phyloP scores from a whole-genome alignment of 345 rosid genomes.

The Eucalyptus brandiana region DNA sequence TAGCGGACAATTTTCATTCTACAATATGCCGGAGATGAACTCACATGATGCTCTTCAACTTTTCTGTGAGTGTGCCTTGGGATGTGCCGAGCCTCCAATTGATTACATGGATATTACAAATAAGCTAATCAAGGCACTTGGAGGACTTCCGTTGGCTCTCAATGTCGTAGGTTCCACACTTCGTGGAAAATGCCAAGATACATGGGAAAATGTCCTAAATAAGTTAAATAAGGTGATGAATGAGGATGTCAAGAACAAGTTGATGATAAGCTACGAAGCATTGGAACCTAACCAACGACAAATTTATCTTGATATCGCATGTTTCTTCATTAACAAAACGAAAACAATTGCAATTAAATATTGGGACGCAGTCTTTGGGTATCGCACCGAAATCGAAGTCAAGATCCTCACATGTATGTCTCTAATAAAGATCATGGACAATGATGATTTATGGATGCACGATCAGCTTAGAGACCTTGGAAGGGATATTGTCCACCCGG shows the following conservation, averaged over 20 bases:
- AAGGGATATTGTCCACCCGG: not conserved
- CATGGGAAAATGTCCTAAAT: not conserved
- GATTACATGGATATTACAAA: not conserved
- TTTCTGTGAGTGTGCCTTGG: not conserved
- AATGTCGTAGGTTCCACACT: not conserved
- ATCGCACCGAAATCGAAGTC: not conserved
- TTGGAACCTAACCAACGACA: rapidly evolving
- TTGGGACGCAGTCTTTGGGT: not conserved
- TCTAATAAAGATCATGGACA: not conserved
- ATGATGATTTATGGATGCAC: not conserved
- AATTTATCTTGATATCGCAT: not conserved
- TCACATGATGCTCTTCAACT: not conserved
- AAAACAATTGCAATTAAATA: not conserved
- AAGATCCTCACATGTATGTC: not conserved
- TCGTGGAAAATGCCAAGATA: not conserved
- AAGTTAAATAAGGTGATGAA: not conserved
- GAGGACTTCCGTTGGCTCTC: not conserved
- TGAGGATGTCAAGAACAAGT: not conserved
- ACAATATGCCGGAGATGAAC: not conserved
- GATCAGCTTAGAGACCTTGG: not conserved
- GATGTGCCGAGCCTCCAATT: not conserved
- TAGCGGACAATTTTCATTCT: not conserved
- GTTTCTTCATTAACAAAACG: not conserved
- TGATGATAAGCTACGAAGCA: not conserved
- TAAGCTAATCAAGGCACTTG: not conserved